Evolutionary conservation across 1,139 yeast species (phyloP).

Genomic region (Pichia sp.): DNA sequence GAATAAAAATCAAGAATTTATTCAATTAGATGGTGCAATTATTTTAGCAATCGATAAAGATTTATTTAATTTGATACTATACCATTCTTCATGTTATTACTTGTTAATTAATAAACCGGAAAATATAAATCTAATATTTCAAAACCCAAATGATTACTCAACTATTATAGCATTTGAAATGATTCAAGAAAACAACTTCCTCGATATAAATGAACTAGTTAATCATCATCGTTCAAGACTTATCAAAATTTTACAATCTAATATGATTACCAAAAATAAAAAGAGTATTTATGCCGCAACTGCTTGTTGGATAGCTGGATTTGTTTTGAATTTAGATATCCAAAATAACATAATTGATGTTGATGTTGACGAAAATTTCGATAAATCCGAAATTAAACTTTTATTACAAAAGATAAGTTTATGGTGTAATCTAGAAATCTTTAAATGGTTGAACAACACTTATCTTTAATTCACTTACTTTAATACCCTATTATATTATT

Average conservation of each 20-base stretch:
- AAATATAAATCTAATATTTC: constrained; percentile 8
- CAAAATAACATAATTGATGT: neutral
- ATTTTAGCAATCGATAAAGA: constrained; percentile 12
- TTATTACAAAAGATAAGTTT: constrained; percentile 31
- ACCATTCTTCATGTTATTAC: constrained; percentile 10
- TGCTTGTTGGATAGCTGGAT: constrained; percentile 11
- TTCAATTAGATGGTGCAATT: constrained; percentile 10
- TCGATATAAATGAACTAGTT: constrained; percentile 25
- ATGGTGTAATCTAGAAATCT: constrained; percentile 17
- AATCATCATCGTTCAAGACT: constrained; percentile 35
- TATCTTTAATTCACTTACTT: neutral
- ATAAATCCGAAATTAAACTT: constrained; percentile 30
- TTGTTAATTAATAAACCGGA: constrained; percentile 7
- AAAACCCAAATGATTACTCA: constrained; percentile 10
- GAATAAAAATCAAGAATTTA: constrained; percentile 6
- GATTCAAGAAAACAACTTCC: constrained; percentile 3
- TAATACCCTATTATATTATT: neutral
- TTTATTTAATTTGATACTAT: constrained; percentile 7
- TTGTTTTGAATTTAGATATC: constrained; percentile 3
- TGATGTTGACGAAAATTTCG: constrained; percentile 6
- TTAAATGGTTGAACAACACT: constrained; percentile 8
- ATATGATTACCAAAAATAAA: constrained; percentile 12
- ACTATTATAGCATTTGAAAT: constrained; percentile 11
- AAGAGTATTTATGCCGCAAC: constrained; percentile 9
- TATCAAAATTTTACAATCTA: constrained; percentile 20